A percentile compares a stretch with the other conserved stretches of the same genome.
phyloP scores from a whole-genome alignment of 208 protist genomes.

The Plasmodiophora brassicae region DNA sequence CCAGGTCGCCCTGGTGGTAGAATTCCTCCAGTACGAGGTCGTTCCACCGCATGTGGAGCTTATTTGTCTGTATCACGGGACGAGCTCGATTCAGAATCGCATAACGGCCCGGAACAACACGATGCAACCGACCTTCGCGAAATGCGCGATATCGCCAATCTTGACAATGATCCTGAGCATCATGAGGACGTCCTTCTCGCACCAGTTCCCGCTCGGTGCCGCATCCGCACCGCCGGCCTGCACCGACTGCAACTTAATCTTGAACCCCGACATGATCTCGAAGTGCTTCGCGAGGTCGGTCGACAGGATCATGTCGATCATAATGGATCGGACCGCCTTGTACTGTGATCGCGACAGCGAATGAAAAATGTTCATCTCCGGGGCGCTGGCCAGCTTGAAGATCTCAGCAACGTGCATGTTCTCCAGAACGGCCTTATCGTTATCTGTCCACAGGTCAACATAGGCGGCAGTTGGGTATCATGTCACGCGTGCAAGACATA shows the following conservation, averaged over 20 bases:
- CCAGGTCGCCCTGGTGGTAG: not conserved
- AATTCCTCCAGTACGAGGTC: not conserved
- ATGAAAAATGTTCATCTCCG: not conserved
- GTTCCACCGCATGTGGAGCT: not conserved
- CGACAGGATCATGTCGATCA: conserved; percentile 15
- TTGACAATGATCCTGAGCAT: not conserved
- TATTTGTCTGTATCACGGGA: not conserved
- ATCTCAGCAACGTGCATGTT: not conserved
- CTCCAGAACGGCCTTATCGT: not conserved
- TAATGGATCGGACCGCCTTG: not conserved
- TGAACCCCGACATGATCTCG: not conserved
- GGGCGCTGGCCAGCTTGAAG: not conserved
- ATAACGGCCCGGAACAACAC: too few species aligned
- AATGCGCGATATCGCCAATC: not conserved
- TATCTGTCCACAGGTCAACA: not conserved
- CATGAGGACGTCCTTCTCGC: not conserved
- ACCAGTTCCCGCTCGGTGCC: not conserved
- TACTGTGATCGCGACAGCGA: not conserved
- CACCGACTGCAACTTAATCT: not conserved
- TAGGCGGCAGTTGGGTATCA: not conserved
- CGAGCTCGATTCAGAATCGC: not conserved
- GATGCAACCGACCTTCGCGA: not conserved
- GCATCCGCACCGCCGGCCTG: too few species aligned
- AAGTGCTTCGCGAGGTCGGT: conserved; percentile 16
- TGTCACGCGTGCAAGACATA: not conserved